Percentiles rank a stretch among this genome's conserved stretches.
Conservation (phyloP, 345 rosid species). For the Brassica nigra region DNA sequence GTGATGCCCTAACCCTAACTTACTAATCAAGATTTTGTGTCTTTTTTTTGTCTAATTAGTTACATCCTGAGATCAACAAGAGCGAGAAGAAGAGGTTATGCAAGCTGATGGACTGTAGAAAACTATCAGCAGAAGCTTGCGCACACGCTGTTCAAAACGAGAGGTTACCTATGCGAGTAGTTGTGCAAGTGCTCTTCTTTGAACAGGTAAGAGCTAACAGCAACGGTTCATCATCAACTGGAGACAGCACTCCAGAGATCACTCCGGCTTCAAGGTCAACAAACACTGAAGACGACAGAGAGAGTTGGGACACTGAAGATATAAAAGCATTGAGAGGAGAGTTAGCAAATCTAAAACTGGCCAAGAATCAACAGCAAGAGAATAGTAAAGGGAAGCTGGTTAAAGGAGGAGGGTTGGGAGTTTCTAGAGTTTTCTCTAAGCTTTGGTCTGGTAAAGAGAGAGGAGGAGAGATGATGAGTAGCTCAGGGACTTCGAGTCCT, state of each 20-base stretch:
- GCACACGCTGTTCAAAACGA: slow-evolving; percentile 88
- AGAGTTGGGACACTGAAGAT: slow-evolving; percentile 67
- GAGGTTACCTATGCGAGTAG: slow-evolving; percentile 76
- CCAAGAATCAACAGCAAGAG: slow-evolving; percentile 45
- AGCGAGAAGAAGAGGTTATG: slow-evolving; percentile 80
- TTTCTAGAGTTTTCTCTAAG: slow-evolving; percentile 62
- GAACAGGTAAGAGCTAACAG: slow-evolving; percentile 68
- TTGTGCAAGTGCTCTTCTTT: slow-evolving; percentile 92
- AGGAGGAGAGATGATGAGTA: slow-evolving; percentile 59
- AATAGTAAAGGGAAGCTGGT: slow-evolving; percentile 33
- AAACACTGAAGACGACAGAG: slow-evolving; percentile 71
- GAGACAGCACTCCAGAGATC: slow-evolving; percentile 61
- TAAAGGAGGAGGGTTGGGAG: slow-evolving; percentile 62
- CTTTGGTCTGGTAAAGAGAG: slow-evolving; percentile 69
- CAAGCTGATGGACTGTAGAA: slow-evolving; percentile 78
- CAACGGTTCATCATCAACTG: slow-evolving; percentile 47
- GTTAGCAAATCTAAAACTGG: slow-evolving; percentile 50
- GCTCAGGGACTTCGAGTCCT: slow-evolving; percentile 79
- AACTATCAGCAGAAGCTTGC: slow-evolving; percentile 75
- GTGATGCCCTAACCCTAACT: neutral
- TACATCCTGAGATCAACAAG: slow-evolving; percentile 62
- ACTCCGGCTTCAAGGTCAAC: slow-evolving; percentile 63
- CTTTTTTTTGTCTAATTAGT: slow-evolving; percentile 34
- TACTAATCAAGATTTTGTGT: slow-evolving; percentile 2
- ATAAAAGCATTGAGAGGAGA: slow-evolving; percentile 75